Base-by-base conservation (phyloP, 805 yeast species). In the Starmerella sp. region DNA sequence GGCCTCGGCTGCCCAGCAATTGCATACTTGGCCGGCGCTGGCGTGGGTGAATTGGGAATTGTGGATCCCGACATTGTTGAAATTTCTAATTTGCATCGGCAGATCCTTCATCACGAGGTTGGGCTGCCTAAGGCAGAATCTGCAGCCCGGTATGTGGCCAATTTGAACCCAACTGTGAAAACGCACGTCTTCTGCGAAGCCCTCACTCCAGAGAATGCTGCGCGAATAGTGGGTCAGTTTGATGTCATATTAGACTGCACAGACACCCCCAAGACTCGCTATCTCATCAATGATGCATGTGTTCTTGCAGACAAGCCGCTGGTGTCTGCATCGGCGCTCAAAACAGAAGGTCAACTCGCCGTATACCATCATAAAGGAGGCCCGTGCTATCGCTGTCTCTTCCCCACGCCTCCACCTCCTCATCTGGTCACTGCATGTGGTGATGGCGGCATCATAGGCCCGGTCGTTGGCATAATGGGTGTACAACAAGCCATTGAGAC, bases 1-100 rank as follows among this genome's bases (percentile, higher is more conserved):
- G 99, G 99, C 0, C 73, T 93, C 6, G 97, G 98, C 0, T 84
- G 95, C 61, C 97, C 98, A 0, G 95, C 95, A 0, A 68, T 91
- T 49, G 74, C 86, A 44, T 93, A 93, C 65, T 69, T 93, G 2
- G 82, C 83, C 0, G 96, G 95, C 0, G 84, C 95, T 0, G 98
- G 99, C 5, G 72, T 91, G 4, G 97, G 74, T 32, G 67, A 71
- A 2, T 74, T 93, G 28, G 96, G 96, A 3, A 84, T 93, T 14
- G 83, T 89, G 1, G 99, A 93, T 69, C 79, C 81, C 63, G 99
- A 93, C 67, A 66, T 67, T 0, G 97, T 93, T 0, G 97, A 91
- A 61, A 68, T 71, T 0, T 86, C 96, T 7, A 93, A 93, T 66
- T 70, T 93, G 53, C 97, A 91, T 63, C 72, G 99, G 54, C 99